These are phyloP conservation scores for Xylaria sp. DNA, from an alignment of 2,329 filamentous ascomycete species.

Conservation along the genomic window DNA sequence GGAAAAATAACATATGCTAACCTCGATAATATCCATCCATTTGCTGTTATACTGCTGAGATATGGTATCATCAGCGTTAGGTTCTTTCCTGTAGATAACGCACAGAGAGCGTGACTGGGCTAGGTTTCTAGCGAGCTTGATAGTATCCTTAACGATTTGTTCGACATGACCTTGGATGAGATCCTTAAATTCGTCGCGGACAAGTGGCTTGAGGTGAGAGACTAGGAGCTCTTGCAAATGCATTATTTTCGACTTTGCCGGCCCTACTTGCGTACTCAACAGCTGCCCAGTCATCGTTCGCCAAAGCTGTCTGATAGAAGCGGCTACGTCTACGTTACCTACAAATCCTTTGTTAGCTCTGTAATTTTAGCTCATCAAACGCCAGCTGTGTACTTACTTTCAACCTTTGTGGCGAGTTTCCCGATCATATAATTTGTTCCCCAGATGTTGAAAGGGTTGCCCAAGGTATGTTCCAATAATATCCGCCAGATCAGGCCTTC, in stretches of 20 bases:
- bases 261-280: neutral
- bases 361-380: neutral
- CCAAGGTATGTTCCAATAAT: neutral
- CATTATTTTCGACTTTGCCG: neutral
- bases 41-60: neutral
- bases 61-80: neutral
- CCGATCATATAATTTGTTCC: neutral
- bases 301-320: constrained; percentile 13
- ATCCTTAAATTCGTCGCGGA: neutral
- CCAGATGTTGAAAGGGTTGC: constrained; percentile 15
- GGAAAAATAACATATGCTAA: neutral
- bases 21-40: constrained; percentile 32
- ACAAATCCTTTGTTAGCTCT: neutral
- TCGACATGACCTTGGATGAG: neutral
- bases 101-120: constrained; percentile 4
- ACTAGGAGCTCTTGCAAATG: neutral
- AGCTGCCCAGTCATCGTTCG: constrained; percentile 13
- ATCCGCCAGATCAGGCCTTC: constrained; percentile 22
- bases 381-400: neutral
- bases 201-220: constrained; percentile 3
- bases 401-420: neutral
- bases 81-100: neutral
- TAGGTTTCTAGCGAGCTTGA: constrained; percentile 11
- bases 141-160: neutral
- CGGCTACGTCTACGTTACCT: neutral